Conservation (phyloP, 2,329 filamentous ascomycete species). For the Cladosporium sp. region DNA sequence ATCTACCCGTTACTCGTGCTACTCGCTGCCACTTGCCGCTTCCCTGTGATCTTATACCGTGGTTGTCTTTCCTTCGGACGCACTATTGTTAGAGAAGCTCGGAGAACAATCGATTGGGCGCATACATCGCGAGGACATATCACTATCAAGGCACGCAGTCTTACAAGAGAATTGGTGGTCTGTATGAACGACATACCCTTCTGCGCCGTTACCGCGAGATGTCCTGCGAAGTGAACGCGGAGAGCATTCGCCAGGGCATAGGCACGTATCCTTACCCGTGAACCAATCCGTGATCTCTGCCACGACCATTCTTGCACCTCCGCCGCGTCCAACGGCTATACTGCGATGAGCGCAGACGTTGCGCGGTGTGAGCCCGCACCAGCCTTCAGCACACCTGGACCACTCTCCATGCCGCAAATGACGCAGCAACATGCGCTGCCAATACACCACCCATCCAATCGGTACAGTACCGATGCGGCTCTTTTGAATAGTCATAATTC, state of each 20-base stretch:
- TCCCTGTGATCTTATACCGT: conserved; percentile 6
- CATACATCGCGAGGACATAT: background rate
- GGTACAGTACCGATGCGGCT: conserved; percentile 15
- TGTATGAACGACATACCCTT: conserved; percentile 4
- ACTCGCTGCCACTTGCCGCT: conserved; percentile 9
- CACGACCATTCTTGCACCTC: conserved; percentile 14
- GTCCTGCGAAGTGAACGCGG: conserved; percentile 27
- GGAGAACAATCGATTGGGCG: conserved; percentile 14
- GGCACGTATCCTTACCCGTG: conserved; percentile 30
- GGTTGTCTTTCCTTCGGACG: conserved; percentile 1
- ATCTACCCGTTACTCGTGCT: conserved; percentile 14
- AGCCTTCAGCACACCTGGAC: conserved; percentile 10
- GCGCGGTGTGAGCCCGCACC: conserved; percentile 17
- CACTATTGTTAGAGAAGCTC: conserved; percentile 13
- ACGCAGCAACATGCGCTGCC: conserved; percentile 29
- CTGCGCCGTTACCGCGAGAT: conserved; percentile 18
- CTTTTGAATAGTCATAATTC: conserved; percentile 23
- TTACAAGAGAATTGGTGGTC: conserved; percentile 4
- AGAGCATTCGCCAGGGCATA: conserved; percentile 33
- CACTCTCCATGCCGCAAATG: conserved; percentile 25
- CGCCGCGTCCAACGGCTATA: conserved; percentile 10
- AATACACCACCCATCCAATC: conserved; percentile 22
- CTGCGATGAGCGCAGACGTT: conserved; percentile 28
- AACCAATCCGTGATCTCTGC: conserved; percentile 20
- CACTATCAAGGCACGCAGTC: conserved; percentile 1